phyloP scores from a whole-genome alignment of 1,284 basidiomycete species.

The Rhodotorula sp. region DNA sequence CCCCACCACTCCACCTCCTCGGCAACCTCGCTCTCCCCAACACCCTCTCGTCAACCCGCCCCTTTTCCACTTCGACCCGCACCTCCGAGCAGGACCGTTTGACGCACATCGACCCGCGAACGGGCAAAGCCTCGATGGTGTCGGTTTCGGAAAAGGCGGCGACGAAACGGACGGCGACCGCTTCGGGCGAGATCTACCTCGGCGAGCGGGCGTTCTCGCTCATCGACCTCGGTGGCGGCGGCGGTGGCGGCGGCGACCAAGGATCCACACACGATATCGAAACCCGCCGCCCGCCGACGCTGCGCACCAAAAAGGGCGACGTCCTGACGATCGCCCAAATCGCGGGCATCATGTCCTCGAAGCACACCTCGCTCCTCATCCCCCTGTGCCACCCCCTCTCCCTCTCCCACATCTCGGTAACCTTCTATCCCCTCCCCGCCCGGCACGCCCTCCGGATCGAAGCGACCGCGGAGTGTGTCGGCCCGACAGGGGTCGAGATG shows the following conservation, averaged over 20 bases:
- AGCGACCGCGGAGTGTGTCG: constrained; percentile 68
- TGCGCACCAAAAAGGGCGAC: constrained; percentile 65
- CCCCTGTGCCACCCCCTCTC: constrained; percentile 79
- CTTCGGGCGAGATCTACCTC: constrained; percentile 71
- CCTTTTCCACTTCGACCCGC: neutral
- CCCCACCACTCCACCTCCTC: neutral
- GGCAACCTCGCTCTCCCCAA: neutral
- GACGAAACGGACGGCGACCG: constrained; percentile 71
- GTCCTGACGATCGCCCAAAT: constrained; percentile 74
- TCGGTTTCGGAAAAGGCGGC: constrained; percentile 65
- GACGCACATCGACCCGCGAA: constrained; percentile 65
- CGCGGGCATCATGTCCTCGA: constrained; percentile 82
- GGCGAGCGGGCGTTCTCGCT: constrained; percentile 64
- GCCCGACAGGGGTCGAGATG: constrained; percentile 88
- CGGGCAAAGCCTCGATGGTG: constrained; percentile 74
- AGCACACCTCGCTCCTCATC: constrained; percentile 75
- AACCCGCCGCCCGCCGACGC: constrained; percentile 48
- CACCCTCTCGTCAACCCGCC: neutral
- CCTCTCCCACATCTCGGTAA: constrained; percentile 67
- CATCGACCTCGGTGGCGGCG: constrained; percentile 46
- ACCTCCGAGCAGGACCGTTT: constrained; percentile 45
- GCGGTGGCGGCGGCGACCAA: too few relatives aligned
- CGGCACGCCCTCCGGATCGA: constrained; percentile 61
- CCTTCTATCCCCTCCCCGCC: constrained; percentile 49
- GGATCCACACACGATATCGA: too few relatives aligned